Percentiles rank a stretch among this genome's conserved stretches.
Conservation (phyloP, 108 stramenopile species). For the Hondaea fermentalgiana region DNA sequence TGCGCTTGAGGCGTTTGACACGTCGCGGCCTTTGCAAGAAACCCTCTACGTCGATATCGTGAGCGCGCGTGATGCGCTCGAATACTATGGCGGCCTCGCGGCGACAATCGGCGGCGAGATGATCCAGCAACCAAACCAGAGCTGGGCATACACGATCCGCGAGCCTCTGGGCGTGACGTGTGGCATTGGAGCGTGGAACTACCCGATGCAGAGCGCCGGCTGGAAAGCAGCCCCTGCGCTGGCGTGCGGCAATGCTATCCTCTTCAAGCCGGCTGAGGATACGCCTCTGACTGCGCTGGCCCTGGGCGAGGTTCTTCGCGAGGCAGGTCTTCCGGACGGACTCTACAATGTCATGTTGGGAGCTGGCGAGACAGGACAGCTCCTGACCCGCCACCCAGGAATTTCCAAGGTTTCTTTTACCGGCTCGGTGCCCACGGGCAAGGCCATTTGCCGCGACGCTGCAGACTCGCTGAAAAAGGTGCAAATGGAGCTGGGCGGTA, state of each 20-base stretch:
- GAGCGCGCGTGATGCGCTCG: slow-evolving; percentile 1
- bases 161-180: slow-evolving; percentile 27
- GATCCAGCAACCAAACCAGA: background rate
- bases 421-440: slow-evolving; percentile 39
- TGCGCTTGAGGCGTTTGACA: background rate
- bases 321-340: slow-evolving; percentile 45
- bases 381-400: slow-evolving; percentile 21
- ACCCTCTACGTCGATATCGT: background rate
- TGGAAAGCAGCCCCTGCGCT: slow-evolving; percentile 47
- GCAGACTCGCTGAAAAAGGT: slow-evolving; percentile 37
- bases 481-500: slow-evolving; percentile 51
- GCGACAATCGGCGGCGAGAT: background rate
- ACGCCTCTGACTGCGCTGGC: slow-evolving; percentile 44
- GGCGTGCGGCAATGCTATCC: slow-evolving; percentile 39
- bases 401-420: slow-evolving; percentile 46
- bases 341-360: slow-evolving; percentile 42
- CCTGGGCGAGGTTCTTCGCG: slow-evolving; percentile 26
- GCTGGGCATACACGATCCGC: background rate
- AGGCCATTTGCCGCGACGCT: slow-evolving; percentile 34
- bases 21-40: background rate
- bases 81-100: slow-evolving; percentile 21
- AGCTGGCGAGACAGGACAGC: slow-evolving; percentile 29
- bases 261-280: slow-evolving; percentile 52
- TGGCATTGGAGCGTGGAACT: slow-evolving; percentile 37
- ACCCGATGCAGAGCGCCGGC: slow-evolving; percentile 19